These are phyloP conservation scores for Tuber melanosporum DNA, from an alignment of 495 filamentous ascomycete species.

Conservation along the genomic window DNA sequence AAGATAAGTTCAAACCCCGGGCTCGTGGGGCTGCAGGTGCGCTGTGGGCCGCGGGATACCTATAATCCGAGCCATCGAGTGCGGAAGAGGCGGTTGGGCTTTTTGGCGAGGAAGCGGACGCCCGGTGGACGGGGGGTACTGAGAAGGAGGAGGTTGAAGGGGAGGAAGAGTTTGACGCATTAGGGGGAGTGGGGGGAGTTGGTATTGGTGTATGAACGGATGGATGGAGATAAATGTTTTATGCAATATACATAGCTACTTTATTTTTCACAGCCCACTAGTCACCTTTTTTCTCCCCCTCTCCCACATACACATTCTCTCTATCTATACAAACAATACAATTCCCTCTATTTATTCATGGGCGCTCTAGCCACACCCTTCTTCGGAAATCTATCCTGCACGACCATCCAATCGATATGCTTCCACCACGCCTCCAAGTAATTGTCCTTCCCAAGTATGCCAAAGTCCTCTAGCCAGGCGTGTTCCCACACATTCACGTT, in stretches of 20 bases:
- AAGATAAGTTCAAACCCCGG: slow-evolving; percentile 51
- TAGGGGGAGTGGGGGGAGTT: slow-evolving; percentile 30
- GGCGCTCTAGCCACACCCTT: not conserved
- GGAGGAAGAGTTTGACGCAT: slow-evolving; percentile 58
- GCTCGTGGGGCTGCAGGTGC: slow-evolving; percentile 47
- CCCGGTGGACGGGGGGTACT: slow-evolving; percentile 54
- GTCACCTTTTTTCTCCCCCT: not conserved
- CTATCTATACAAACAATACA: not conserved
- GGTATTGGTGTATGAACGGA: not conserved
- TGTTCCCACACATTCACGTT: slow-evolving; percentile 97
- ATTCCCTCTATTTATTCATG: not conserved
- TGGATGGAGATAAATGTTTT: not conserved
- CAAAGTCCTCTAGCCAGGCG: slow-evolving; percentile 80
- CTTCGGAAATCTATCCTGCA: slow-evolving; percentile 41
- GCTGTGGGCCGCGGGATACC: slow-evolving; percentile 55
- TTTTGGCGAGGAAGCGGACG: slow-evolving; percentile 54
- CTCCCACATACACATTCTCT: not conserved
- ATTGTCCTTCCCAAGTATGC: slow-evolving; percentile 66
- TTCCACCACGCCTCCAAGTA: slow-evolving; percentile 84
- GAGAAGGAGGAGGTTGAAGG: slow-evolving; percentile 54
- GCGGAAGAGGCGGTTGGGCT: slow-evolving; percentile 65
- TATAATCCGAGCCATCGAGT: slow-evolving; percentile 62
- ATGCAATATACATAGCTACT: slow-evolving; percentile 7
- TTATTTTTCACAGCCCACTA: not conserved
- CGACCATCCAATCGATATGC: slow-evolving; percentile 72